Percentiles rank a stretch among this genome's conserved stretches.
These are phyloP conservation scores for Diutina ranongensis DNA, from an alignment of 1,139 yeast species.

Conservation along the genomic window DNA sequence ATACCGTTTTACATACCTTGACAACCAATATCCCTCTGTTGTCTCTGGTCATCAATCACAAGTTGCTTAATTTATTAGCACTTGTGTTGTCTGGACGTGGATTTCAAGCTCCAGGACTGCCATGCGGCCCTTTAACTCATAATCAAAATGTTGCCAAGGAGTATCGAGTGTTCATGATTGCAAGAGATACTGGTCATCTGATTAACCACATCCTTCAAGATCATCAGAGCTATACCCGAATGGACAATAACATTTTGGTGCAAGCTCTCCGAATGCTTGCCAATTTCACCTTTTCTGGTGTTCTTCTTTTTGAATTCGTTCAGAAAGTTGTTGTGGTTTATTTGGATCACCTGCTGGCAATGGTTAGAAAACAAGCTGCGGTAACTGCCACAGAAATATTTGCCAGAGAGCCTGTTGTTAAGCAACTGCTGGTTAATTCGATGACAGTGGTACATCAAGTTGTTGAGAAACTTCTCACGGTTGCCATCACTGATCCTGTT, in stretches of 20 bases:
- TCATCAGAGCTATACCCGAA: slow-evolving; percentile 27
- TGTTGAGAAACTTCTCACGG: slow-evolving; percentile 63
- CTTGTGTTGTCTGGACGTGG: slow-evolving; percentile 72
- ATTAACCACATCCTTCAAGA: slow-evolving; percentile 26
- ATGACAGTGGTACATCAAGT: slow-evolving; percentile 79
- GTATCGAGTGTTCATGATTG: slow-evolving; percentile 62
- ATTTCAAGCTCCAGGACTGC: slow-evolving; percentile 84
- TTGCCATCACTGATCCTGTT: slow-evolving; percentile 84
- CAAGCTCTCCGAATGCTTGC: slow-evolving; percentile 67
- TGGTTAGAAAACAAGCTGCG: slow-evolving; percentile 78
- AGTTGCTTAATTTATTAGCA: slow-evolving; percentile 63
- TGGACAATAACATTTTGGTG: slow-evolving; percentile 44
- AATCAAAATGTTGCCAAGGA: slow-evolving; percentile 60
- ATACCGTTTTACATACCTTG: slow-evolving; percentile 58
- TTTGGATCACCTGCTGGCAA: slow-evolving; percentile 67
- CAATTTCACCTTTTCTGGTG: slow-evolving; percentile 62
- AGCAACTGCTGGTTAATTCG: slow-evolving; percentile 77
- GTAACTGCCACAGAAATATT: slow-evolving; percentile 75
- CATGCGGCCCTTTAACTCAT: slow-evolving; percentile 54
- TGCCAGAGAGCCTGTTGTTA: slow-evolving; percentile 70
- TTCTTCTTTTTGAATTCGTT: slow-evolving; percentile 77
- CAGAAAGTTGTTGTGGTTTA: slow-evolving; percentile 72
- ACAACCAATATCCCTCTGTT: slow-evolving; percentile 72
- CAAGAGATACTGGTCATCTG: slow-evolving; percentile 48
- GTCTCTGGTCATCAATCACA: slow-evolving; percentile 59